Conservation (phyloP, 2,329 filamentous ascomycete species). For the Aspergillus fructus region DNA sequence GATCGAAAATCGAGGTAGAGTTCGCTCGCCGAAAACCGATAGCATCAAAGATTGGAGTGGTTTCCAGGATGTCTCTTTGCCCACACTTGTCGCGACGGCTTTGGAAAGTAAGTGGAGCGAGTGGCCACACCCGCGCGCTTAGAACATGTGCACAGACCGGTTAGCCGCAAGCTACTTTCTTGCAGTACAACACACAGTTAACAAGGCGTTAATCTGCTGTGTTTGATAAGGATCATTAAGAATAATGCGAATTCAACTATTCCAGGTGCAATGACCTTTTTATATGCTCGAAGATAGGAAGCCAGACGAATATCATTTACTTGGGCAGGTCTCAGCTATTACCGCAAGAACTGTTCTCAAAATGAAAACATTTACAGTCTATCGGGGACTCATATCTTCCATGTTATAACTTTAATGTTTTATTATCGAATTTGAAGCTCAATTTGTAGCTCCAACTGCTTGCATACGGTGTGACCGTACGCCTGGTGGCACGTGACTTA, state of each 20-base stretch:
- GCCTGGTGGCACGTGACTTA: conserved; percentile 24
- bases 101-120: conserved; percentile 28
- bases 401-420: background rate
- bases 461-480: background rate
- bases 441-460: background rate
- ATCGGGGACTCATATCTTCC: background rate
- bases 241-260: background rate
- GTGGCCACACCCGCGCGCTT: conserved; percentile 27
- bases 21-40: conserved; percentile 5
- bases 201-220: background rate
- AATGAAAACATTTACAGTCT: background rate
- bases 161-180: conserved; percentile 4
- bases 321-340: no score
- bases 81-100: conserved; percentile 24
- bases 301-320: no score
- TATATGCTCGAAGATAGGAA: no score
- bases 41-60: conserved; percentile 12
- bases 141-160: conserved; percentile 17
- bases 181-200: background rate
- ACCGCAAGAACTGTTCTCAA: background rate
- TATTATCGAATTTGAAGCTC: background rate
- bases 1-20: conserved; percentile 5
- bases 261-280: no score
- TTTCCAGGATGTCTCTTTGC: conserved; percentile 20
- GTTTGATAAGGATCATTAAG: background rate